phyloP scores from a whole-genome alignment of 768 basidiomycete genomes.

The Favolaschia claudopus region DNA sequence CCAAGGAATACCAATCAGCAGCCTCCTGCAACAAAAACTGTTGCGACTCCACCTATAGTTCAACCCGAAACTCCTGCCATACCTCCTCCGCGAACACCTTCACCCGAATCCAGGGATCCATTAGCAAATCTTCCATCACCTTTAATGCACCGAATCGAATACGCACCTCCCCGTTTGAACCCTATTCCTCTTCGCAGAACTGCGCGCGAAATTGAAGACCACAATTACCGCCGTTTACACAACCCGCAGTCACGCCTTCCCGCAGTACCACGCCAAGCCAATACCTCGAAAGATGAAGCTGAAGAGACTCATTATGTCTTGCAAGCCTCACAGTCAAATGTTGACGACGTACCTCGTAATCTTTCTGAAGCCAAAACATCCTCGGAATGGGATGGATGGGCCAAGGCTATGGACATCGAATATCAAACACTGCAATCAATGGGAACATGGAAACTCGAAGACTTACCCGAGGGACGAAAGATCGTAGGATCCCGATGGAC shows the following conservation, averaged over 20 bases:
- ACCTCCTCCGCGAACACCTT: neutral
- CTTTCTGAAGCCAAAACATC: too few species aligned
- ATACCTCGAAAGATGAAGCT: too few species aligned
- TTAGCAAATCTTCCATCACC: neutral
- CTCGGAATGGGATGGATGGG: too few species aligned
- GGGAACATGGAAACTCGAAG: neutral
- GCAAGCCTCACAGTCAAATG: too few species aligned
- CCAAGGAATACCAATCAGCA: slow-evolving; percentile 8
- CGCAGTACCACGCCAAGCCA: too few species aligned
- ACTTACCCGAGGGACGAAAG: neutral
- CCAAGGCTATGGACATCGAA: too few species aligned
- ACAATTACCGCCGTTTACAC: neutral
- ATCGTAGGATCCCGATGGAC: neutral
- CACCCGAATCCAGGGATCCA: neutral
- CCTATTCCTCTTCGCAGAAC: slow-evolving; percentile 3
- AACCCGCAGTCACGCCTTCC: slow-evolving; percentile 6
- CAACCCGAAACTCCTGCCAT: neutral
- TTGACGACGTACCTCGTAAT: too few species aligned
- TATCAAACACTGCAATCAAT: too few species aligned
- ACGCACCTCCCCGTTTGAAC: slow-evolving; percentile 5
- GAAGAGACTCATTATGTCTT: too few species aligned
- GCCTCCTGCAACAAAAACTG: slow-evolving; percentile 4
- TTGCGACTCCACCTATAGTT: slow-evolving; percentile 1
- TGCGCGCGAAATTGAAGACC: neutral
- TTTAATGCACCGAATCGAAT: neutral